Base-by-base conservation (phyloP, 1,139 yeast genomes). In the Pichia sp. region DNA sequence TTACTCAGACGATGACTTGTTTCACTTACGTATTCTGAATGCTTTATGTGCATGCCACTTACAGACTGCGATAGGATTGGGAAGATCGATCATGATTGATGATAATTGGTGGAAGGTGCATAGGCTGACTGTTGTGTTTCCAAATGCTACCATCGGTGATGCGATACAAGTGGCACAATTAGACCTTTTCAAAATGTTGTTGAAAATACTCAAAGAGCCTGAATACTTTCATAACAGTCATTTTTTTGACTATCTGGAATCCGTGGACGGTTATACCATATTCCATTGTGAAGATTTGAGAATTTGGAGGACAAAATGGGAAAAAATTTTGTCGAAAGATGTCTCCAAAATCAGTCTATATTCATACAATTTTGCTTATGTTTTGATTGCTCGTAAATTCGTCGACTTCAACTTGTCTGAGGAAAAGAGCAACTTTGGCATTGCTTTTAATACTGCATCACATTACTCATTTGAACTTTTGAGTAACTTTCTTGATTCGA, bases 1-100 rank as follows among this genome's bases (percentile, higher is more conserved):
- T 2, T 74, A 62, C 53, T 67, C 63, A 13, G 63, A 68, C 4
- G 70, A 66, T 45, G 82, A 80, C 59, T 57, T 80, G 46, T 80
- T 75, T 63, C 79, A 79, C 59, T 61, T 80, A 54, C 66, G 85
- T 54, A 76, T 80, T 36, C 73, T 79, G 68, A 79, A 78, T 56
- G 70, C 80, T 2, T 61, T 79, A 54, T 74, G 79, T 38, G 74
- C 79, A 13, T 72, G 79, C 53, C 80, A 79, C 65, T 63, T 79
- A 40, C 80, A 76, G 52, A 72, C 73, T 57, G 72, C 81, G 0
- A 70, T 80, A 34, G 79, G 81, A 0, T 69, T 71, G 50, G 81
- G 81, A 3, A 66, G 75, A 47, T 77, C 77, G 15, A 67, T 70
- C 13, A 61, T 71, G 63, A 67, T 75, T 4, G 55, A 59, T 6